Evolutionary conservation across 306 rosid genomes (phyloP).

Genomic region (Inga oerstediana): DNA sequence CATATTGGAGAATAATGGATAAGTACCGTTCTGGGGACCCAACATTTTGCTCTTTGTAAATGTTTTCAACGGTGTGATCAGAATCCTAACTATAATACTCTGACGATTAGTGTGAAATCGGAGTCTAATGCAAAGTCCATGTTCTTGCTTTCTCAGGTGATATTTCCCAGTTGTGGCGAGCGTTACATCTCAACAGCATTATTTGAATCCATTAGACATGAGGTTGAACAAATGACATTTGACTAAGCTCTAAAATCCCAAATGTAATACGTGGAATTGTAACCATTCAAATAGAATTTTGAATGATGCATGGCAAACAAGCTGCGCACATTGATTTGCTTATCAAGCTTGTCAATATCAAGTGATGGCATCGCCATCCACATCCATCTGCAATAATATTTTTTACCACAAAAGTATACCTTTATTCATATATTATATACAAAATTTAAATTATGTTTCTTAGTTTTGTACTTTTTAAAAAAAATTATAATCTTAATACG

Average conservation of each 20-base stretch:
- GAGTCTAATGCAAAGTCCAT: not conserved
- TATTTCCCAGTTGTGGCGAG: slow-evolving; percentile 73
- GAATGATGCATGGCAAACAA: not conserved
- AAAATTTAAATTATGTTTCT: too few species aligned
- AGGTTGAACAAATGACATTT: slow-evolving; percentile 62
- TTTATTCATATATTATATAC: too few species aligned
- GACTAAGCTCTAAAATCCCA: slow-evolving; percentile 34
- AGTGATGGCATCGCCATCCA: too few species aligned
- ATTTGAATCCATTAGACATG: slow-evolving; percentile 60
- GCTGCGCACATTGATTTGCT: not conserved
- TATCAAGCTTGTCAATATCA: not conserved
- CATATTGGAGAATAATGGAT: not conserved
- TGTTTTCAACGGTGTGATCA: not conserved
- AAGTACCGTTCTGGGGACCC: not conserved
- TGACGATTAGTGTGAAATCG: not conserved
- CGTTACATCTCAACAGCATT: slow-evolving; percentile 59
- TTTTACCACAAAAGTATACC: not conserved
- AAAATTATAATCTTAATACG: too few species aligned
- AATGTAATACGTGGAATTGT: not conserved
- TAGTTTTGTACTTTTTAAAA: too few species aligned
- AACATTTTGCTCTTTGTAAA: not conserved
- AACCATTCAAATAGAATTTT: not conserved
- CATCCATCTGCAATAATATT: too few species aligned
- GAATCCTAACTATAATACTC: not conserved
- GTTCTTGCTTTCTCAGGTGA: slow-evolving; percentile 37